phyloP scores from a whole-genome alignment of 108 stramenopile species.

The Skeletonema tropicum region DNA sequence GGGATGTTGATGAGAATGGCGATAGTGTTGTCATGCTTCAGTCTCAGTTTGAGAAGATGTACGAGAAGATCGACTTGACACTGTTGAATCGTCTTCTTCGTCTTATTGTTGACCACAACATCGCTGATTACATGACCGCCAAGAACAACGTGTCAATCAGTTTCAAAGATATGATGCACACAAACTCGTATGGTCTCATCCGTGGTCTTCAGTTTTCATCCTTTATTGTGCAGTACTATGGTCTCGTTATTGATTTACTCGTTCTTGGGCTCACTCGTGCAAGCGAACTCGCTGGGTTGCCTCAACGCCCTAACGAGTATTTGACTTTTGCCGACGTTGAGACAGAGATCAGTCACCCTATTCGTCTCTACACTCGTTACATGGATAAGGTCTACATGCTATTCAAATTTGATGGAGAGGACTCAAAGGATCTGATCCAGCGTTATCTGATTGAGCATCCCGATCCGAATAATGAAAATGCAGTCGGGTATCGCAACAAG shows the following conservation, averaged over 20 bases:
- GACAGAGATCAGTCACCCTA: slow-evolving; percentile 95
- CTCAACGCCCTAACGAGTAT: slow-evolving; percentile 97
- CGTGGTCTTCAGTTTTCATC: slow-evolving; percentile 96
- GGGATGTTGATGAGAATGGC: slow-evolving; percentile 92
- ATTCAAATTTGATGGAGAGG: slow-evolving; percentile 95
- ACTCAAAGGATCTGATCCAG: slow-evolving; percentile 97
- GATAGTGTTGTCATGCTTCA: slow-evolving; percentile 97
- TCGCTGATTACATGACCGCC: slow-evolving; percentile 99
- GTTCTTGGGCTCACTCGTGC: slow-evolving; percentile 96
- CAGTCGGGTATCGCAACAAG: slow-evolving; percentile 99
- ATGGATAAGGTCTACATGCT: slow-evolving; percentile 97
- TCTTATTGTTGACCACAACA: slow-evolving; percentile 99
- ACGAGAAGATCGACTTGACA: slow-evolving; percentile 98
- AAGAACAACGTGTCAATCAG: slow-evolving; percentile 97
- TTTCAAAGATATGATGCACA: slow-evolving; percentile 99
- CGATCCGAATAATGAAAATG: slow-evolving; percentile 99
- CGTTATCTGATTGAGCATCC: slow-evolving; percentile 98
- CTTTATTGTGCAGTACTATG: slow-evolving; percentile 98
- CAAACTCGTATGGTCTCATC: slow-evolving; percentile 97
- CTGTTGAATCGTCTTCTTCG: slow-evolving; percentile 96
- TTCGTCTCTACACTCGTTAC: slow-evolving; percentile 98
- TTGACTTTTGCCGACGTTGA: slow-evolving; percentile 94
- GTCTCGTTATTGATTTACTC: slow-evolving; percentile 95
- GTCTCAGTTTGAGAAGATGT: slow-evolving; percentile 97
- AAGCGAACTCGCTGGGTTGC: slow-evolving; percentile 96